Evolutionary conservation across 1,139 yeast species (phyloP).

Genomic region (Debaryomycetaceae sp.): DNA sequence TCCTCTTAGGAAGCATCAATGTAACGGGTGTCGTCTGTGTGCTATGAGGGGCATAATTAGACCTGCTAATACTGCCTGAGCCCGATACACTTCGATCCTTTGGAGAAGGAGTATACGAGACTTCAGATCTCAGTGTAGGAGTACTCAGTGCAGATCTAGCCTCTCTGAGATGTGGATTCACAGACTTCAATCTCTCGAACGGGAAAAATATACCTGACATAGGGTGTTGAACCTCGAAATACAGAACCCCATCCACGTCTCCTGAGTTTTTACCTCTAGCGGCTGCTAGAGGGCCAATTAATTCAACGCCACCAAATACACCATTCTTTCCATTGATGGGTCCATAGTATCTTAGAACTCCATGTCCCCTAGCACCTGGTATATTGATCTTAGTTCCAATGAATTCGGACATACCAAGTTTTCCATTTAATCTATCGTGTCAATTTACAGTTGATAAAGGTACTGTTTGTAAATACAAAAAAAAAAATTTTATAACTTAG

Average conservation of each 20-base stretch:
- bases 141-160: slow-evolving; percentile 3
- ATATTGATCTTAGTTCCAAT: slow-evolving; percentile 37
- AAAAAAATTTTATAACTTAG: no score
- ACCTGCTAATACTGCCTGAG: neutral
- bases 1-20: neutral
- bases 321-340: slow-evolving; percentile 71
- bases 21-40: neutral
- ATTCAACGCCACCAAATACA: slow-evolving; percentile 84
- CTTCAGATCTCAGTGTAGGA: slow-evolving; percentile 2
- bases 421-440: neutral
- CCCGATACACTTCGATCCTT: neutral
- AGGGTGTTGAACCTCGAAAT: slow-evolving; percentile 52
- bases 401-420: slow-evolving; percentile 16
- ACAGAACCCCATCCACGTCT: slow-evolving; percentile 41
- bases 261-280: slow-evolving; percentile 47
- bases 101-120: slow-evolving; percentile 8
- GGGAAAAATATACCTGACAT: slow-evolving; percentile 76
- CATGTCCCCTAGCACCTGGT: slow-evolving; percentile 50
- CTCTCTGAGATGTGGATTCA: slow-evolving; percentile 27
- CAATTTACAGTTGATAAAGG: neutral
- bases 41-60: neutral
- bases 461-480: neutral
- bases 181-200: slow-evolving; percentile 53
- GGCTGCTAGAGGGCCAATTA: slow-evolving; percentile 57
- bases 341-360: slow-evolving; percentile 71